A percentile compares a stretch with the other conserved stretches of the same genome.
Conservation (phyloP, 345 rosid species). For the Eucalyptus virginea region DNA sequence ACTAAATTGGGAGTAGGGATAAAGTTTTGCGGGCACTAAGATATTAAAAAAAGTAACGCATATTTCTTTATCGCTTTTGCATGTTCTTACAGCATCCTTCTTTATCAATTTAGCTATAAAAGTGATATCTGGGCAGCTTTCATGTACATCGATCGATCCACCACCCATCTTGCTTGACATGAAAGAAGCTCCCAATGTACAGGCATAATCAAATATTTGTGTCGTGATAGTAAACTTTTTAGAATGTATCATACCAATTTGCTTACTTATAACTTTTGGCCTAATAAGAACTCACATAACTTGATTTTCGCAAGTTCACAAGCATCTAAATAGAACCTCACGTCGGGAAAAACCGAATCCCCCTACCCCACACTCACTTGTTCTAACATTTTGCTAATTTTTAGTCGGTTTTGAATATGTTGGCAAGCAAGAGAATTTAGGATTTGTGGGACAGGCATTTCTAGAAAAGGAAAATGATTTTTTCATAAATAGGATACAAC, state of each 20-base stretch:
- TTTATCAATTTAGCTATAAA: neutral
- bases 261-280: neutral
- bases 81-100: neutral
- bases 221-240: neutral
- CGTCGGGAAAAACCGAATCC: neutral
- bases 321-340: neutral
- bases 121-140: neutral
- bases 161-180: neutral
- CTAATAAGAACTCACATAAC: neutral
- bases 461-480: neutral
- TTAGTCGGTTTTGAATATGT: neutral
- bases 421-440: neutral
- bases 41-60: no score
- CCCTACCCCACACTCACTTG: fast-evolving
- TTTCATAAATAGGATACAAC: neutral
- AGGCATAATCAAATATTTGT: neutral
- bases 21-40: no score
- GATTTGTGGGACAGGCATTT: fast-evolving
- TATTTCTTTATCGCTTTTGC: neutral
- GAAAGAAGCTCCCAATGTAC: neutral
- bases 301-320: neutral
- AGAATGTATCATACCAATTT: neutral
- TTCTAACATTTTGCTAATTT: neutral
- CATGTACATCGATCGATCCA: neutral
- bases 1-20: no score